Conservation (phyloP, 2,329 filamentous ascomycete species). For the Fragosphaeria purpurea region DNA sequence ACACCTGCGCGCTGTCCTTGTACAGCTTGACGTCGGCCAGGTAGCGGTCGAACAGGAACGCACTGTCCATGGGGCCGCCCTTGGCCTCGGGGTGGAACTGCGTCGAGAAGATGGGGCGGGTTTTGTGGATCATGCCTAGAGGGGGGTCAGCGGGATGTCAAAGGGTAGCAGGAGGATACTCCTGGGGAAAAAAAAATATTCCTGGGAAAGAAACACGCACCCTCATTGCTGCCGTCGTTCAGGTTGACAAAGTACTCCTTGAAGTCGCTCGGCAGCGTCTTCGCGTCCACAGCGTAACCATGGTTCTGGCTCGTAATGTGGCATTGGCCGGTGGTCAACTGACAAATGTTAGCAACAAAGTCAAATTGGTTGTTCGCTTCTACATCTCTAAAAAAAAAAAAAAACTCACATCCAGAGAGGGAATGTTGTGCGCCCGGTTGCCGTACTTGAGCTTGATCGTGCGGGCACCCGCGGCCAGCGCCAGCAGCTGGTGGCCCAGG, state of each 20-base stretch:
- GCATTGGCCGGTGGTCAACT: constrained; percentile 85
- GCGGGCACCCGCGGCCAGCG: constrained; percentile 74
- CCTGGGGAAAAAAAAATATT: too few relatives aligned
- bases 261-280: constrained; percentile 75
- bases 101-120: constrained; percentile 92
- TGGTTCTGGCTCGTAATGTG: constrained; percentile 99
- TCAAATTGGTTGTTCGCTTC: too few relatives aligned
- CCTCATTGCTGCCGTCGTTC: constrained; percentile 96
- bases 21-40: constrained; percentile 79
- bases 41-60: constrained; percentile 95
- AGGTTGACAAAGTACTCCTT: constrained; percentile 98
- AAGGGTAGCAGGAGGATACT: too few relatives aligned
- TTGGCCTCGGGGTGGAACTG: constrained; percentile 99
- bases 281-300: constrained; percentile 86
- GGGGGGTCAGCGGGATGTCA: too few relatives aligned
- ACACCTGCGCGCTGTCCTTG: constrained; percentile 71
- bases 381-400: background rate
- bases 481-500: constrained; percentile 91
- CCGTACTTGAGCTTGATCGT: constrained; percentile 99
- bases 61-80: constrained; percentile 90
- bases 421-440: constrained; percentile 98
- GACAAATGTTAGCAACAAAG: background rate
- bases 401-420: constrained; percentile 57
- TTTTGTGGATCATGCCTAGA: constrained; percentile 76
- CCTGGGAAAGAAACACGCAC: too few relatives aligned